These are phyloP conservation scores for Chaetothyriales sp. DNA, from an alignment of 2,329 filamentous ascomycete species.

Conservation along the genomic window DNA sequence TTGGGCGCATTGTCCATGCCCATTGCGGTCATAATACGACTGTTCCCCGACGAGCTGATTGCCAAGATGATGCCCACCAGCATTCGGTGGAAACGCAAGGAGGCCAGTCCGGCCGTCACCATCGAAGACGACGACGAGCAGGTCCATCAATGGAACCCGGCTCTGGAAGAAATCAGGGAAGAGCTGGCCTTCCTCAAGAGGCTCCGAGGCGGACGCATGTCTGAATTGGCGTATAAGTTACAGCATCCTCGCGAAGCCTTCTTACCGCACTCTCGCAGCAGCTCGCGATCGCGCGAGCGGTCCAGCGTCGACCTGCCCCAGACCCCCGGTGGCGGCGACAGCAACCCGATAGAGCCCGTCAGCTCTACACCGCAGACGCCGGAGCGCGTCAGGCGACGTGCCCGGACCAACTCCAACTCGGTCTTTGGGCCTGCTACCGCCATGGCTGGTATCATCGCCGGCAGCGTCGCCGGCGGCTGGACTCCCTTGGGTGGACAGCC, in stretches of 20 bases:
- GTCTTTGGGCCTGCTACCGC: slow-evolving; percentile 47
- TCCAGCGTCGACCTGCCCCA: slow-evolving; percentile 30
- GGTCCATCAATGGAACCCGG: slow-evolving; percentile 44
- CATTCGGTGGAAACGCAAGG: slow-evolving; percentile 11
- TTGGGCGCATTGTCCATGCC: slow-evolving; percentile 38
- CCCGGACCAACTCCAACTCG: slow-evolving; percentile 46
- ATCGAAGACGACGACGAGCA: slow-evolving; percentile 29
- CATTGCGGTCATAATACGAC: slow-evolving; percentile 36
- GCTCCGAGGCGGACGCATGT: slow-evolving; percentile 49
- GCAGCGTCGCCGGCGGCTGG: slow-evolving; percentile 48
- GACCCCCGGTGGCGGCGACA: slow-evolving; percentile 25
- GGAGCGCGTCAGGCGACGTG: slow-evolving; percentile 36
- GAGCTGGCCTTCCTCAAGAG: slow-evolving; percentile 51
- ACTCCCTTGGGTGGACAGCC: slow-evolving; percentile 42
- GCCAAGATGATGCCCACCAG: slow-evolving; percentile 28
- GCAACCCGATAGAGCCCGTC: slow-evolving; percentile 27
- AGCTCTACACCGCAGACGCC: slow-evolving; percentile 36
- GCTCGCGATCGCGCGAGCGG: slow-evolving; percentile 22
- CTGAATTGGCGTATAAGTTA: slow-evolving; percentile 46
- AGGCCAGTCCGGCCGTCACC: slow-evolving; percentile 18
- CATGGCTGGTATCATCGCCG: slow-evolving; percentile 54
- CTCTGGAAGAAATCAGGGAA: slow-evolving; percentile 48
- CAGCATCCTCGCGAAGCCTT: slow-evolving; percentile 45
- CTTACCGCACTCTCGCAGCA: slow-evolving; percentile 20
- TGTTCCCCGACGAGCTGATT: slow-evolving; percentile 40